A percentile compares a stretch with the other conserved stretches of the same genome.
These are phyloP conservation scores for Oropetium thomaeum DNA, from an alignment of 176 grass and related monocot species.

Conservation along the genomic window DNA sequence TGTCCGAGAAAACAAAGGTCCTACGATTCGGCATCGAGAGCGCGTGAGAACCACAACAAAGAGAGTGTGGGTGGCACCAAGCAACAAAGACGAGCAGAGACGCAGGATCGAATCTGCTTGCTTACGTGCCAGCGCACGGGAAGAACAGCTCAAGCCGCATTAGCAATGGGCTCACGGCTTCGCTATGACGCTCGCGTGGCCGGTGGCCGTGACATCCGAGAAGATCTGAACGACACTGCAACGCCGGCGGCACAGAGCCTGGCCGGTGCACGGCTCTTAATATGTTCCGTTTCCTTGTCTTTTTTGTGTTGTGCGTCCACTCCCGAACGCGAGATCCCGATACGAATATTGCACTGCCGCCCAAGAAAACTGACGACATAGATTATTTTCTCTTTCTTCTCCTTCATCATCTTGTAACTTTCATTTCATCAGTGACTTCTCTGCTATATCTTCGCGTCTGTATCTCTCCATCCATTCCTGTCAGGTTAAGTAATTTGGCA, in stretches of 20 bases:
- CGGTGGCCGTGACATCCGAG: constrained; percentile 1
- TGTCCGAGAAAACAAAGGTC: not conserved
- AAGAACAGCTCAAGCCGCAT: constrained; percentile 4
- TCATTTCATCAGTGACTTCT: too few relatives aligned
- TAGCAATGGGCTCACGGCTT: not conserved
- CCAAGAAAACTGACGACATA: not conserved
- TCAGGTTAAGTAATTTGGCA: not conserved
- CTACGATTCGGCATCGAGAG: not conserved
- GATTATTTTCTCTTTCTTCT: too few relatives aligned
- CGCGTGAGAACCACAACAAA: not conserved
- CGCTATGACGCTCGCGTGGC: not conserved
- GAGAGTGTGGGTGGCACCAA: too few relatives aligned
- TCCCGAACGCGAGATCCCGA: not conserved
- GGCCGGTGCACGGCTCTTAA: not conserved
- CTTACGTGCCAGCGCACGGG: constrained; percentile 10
- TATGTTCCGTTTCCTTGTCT: not conserved
- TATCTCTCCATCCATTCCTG: not conserved
- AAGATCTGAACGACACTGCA: not conserved
- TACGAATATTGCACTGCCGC: not conserved
- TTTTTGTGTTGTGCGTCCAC: not conserved
- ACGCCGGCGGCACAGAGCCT: not conserved
- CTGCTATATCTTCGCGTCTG: too few relatives aligned
- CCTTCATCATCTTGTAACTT: not conserved
- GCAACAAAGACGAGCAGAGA: not conserved
- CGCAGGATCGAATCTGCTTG: constrained; percentile 8